Evolutionary conservation across 495 filamentous ascomycete species (phyloP).

Genomic region (Penicillium waksmanii): DNA sequence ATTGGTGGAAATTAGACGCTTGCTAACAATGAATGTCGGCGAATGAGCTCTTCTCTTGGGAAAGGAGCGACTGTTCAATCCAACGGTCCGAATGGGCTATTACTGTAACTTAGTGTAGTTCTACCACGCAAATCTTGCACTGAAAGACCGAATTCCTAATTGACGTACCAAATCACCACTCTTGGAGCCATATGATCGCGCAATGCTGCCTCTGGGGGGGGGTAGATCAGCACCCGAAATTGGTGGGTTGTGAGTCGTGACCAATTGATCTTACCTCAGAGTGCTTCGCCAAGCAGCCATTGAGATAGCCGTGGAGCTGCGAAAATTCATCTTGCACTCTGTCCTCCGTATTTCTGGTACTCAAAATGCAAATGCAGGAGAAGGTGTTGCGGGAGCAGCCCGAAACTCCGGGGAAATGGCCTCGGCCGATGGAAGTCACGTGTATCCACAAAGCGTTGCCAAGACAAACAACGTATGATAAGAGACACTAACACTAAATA

Average conservation of each 20-base stretch:
- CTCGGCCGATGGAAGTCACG: slow-evolving; percentile 14
- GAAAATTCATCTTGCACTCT: slow-evolving; percentile 2
- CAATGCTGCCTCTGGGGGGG: slow-evolving; percentile 1
- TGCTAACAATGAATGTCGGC: not conserved
- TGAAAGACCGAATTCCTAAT: not conserved
- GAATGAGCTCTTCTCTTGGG: not conserved
- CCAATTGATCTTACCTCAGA: slow-evolving; percentile 5
- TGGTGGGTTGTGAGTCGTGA: too few species aligned
- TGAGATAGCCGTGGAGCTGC: not conserved
- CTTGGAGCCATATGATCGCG: slow-evolving; percentile 10
- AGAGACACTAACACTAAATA: not conserved
- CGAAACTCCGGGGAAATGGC: slow-evolving; percentile 15
- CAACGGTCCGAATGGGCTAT: not conserved
- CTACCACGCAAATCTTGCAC: not conserved
- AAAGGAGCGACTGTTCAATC: not conserved
- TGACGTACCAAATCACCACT: slow-evolving; percentile 14
- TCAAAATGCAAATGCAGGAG: slow-evolving; percentile 4
- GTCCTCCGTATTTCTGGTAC: not conserved
- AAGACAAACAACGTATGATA: not conserved
- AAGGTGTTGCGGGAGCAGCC: slow-evolving; percentile 17
- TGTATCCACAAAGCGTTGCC: not conserved
- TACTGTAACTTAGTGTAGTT: not conserved
- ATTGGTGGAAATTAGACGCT: not conserved
- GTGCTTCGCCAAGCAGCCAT: not conserved
- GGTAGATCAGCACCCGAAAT: slow-evolving; percentile 11